Evolutionary conservation across 306 rosid genomes (phyloP), one percentile per base, ranked within the genome.

Genomic region (Elaeagnus macrophylla): DNA sequence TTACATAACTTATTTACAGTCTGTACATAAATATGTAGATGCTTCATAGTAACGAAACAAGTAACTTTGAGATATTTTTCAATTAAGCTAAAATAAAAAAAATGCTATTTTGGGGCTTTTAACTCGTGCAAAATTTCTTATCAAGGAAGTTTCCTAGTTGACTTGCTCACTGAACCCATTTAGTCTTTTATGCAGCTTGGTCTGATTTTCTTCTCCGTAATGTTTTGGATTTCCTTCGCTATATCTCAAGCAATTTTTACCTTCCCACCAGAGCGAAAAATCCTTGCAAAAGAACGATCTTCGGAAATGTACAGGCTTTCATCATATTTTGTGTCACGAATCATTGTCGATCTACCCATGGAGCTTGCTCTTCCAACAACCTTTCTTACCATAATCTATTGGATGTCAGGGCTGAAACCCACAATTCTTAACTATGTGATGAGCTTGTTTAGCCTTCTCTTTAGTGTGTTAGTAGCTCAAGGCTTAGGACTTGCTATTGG

Each of bases 401-500:
- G 59, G 57, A 83, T 83, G 86, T 81, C 87, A 19, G 80, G 83
- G 7, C 71, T 83, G 3, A 87, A 72, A 54, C 32, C 57, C 8
- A 68, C 69, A 0, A 1, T 53, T 0, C 0, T 15, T 0, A 64
- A 44, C 66, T 83, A 81, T 57, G 20, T 81, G 0, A 53, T 3
- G 62, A 67, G 84, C 32, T 51, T 81, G 19, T 42, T 61, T 1
- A 37, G 10, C 51, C 81, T 72, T 48, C 60, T 87, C 7, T 67
- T 72, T 25, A 56, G 62, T 37, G 89, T 87, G 6, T 7, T 87
- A 1, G 94, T 83, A 0, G 10, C 94, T 7, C 89, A 77, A 71
- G 96, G 94, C 11, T 47, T 83, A 6, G 94, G 89, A 6, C 79
- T 87, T 9, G 89, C 94, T 4, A 49, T 87, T 7, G 96, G 96